Evolutionary conservation across 2,329 filamentous ascomycete species (phyloP).

Genomic region (Cordyceps pruinosa): DNA sequence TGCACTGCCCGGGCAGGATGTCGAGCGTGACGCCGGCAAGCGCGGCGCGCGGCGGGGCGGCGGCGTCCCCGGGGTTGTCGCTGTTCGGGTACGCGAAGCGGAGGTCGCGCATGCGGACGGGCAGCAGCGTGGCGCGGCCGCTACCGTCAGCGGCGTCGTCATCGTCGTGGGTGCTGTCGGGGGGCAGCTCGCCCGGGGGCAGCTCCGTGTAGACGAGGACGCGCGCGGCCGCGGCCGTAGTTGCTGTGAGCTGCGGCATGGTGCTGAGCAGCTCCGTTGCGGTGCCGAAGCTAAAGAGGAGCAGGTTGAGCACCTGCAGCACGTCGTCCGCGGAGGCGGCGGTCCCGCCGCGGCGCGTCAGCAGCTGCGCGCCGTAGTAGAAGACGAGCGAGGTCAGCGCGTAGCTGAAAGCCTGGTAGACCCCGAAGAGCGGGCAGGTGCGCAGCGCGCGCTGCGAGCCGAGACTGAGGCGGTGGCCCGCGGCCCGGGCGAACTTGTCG

Average conservation of each 20-base stretch:
- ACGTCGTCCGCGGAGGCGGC: conserved; percentile 49
- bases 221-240: conserved; percentile 63
- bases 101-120: conserved; percentile 47
- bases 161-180: conserved; percentile 15
- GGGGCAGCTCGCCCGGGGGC: conserved; percentile 26
- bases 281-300: conserved; percentile 77
- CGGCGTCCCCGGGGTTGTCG: too few relatives aligned
- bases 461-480: conserved; percentile 44
- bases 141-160: too few relatives aligned
- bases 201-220: conserved; percentile 65
- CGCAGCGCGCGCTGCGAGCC: conserved; percentile 61
- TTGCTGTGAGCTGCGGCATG: conserved; percentile 73
- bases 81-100: conserved; percentile 61
- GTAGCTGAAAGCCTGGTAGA: conserved; percentile 66
- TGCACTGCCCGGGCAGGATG: conserved; percentile 57
- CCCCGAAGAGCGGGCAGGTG: conserved; percentile 65
- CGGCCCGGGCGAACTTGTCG: conserved; percentile 50
- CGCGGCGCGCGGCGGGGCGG: too few relatives aligned
- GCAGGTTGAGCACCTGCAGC: conserved; percentile 69
- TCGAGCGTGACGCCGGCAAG: conserved; percentile 60
- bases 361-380: conserved; percentile 68
- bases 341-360: conserved; percentile 34
- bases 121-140: conserved; percentile 20
- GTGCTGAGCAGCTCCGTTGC: conserved; percentile 62
- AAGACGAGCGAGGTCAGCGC: conserved; percentile 75